Evolutionary conservation across 148 eudicot genomes (phyloP), one percentile per base, ranked within the genome.

Genomic region (Cornus kousa): DNA sequence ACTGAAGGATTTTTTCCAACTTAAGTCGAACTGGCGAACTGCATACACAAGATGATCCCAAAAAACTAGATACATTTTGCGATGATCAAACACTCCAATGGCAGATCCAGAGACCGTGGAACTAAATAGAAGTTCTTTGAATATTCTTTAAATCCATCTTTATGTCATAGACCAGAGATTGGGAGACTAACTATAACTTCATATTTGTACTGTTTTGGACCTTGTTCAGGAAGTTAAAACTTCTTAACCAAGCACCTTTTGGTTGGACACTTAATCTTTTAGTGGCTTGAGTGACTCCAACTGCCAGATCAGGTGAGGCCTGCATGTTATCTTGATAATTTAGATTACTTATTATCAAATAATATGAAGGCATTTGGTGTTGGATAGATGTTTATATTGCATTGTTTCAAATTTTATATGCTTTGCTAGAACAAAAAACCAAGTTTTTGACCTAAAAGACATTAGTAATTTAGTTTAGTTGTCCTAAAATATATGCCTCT

Each of bases 281-380:
- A 83, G 82, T 78, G 79, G 85, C 89, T 84, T 81, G 89, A 87
- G 87, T 84, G 89, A 64, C 86, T 82, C 87, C 87, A 87, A 87
- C 85, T 83, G 86, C 85, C 89, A 84, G 72, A 48, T 76, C 84
- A 86, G 89, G 89, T 86, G 86, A 86, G 89, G 80, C 68, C 66
- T 73, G 72, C 67, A 32, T 79, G 73, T 79, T 46, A 64, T 78
- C 68, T 76, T 74, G 78, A 64, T 77, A 37, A 32, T 68, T 78
- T 55, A 19, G 59, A 55, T 66, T 35, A 39, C 48, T 43, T 43
- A 9, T 53, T 67, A 16, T 20, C 57, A 78, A 71, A 59, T 37
- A 48, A 16, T 64, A 39, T 72, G 20, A 76, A 72, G 9, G 5
- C 59, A 43, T 72, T 65, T 66, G 66, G 39, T 67, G 55, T 40